These are phyloP conservation scores for Prunus mira DNA, from an alignment of 306 rosid species.

Conservation along the genomic window DNA sequence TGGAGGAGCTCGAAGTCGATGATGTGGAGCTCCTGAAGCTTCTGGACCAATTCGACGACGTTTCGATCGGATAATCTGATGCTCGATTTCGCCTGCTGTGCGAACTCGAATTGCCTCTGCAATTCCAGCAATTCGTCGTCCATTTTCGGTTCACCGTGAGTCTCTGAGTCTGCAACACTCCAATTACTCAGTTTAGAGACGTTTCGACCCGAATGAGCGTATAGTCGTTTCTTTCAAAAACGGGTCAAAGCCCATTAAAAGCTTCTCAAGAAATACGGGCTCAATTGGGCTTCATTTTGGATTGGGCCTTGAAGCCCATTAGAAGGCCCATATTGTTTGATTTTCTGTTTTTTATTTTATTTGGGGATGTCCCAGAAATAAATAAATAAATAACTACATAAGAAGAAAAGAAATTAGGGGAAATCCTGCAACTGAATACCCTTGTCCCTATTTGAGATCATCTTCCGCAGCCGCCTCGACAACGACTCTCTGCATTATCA, in stretches of 20 bases:
- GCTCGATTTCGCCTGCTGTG: conserved; percentile 93
- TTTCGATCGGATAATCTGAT: conserved; percentile 91
- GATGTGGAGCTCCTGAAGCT: conserved; percentile 85
- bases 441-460: background rate
- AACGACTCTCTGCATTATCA: background rate
- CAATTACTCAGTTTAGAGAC: background rate
- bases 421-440: background rate
- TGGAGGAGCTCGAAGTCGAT: conserved; percentile 95
- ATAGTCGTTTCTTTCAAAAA: background rate
- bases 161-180: background rate
- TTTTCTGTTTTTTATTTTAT: background rate
- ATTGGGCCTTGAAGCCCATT: conserved; percentile 1
- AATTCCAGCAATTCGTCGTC: conserved; percentile 91
- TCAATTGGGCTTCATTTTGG: background rate
- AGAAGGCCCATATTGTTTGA: background rate
- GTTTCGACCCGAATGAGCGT: background rate
- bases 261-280: background rate
- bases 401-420: background rate
- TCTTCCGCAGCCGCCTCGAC: background rate
- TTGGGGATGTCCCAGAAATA: background rate
- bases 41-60: conserved; percentile 93
- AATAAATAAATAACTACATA: background rate
- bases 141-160: conserved; percentile 45
- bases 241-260: background rate
- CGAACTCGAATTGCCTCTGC: conserved; percentile 92